These are phyloP conservation scores for Candida xyloterini DNA, from an alignment of 805 yeast species.

Conservation along the genomic window DNA sequence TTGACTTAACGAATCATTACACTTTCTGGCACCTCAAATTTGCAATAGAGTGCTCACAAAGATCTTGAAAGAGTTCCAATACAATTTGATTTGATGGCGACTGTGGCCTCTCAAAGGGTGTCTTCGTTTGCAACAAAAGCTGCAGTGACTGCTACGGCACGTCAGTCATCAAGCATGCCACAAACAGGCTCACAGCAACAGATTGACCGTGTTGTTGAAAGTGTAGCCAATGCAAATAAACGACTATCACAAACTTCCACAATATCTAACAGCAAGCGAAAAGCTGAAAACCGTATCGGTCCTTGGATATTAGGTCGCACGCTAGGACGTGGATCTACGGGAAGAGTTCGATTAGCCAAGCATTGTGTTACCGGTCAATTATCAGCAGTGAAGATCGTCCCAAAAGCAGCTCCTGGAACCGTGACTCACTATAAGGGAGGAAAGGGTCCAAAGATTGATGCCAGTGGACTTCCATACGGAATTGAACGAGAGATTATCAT, in stretches of 20 bases:
- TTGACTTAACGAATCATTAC: too few relatives aligned
- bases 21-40: too few relatives aligned
- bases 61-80: too few relatives aligned
- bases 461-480: conserved; percentile 74
- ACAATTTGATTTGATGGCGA: conserved; percentile 7
- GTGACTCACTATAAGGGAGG: conserved; percentile 27
- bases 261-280: conserved; percentile 31
- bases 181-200: conserved; percentile 6
- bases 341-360: conserved; percentile 73
- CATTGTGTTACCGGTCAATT: conserved; percentile 66
- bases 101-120: conserved; percentile 13
- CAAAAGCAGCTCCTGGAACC: conserved; percentile 43
- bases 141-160: conserved; percentile 21
- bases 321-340: conserved; percentile 80
- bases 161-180: not conserved
- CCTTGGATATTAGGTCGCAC: conserved; percentile 84
- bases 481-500: conserved; percentile 82
- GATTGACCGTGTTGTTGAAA: conserved; percentile 40
- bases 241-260: conserved; percentile 42
- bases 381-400: conserved; percentile 82
- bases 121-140: conserved; percentile 28
- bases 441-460: conserved; percentile 25
- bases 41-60: too few relatives aligned
- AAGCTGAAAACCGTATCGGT: conserved; percentile 51
- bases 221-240: conserved; percentile 37